A percentile compares a stretch with the other conserved stretches of the same genome.
Evolutionary conservation across 2,329 filamentous ascomycete species (phyloP).

Genomic region (Claviceps fusiformis): DNA sequence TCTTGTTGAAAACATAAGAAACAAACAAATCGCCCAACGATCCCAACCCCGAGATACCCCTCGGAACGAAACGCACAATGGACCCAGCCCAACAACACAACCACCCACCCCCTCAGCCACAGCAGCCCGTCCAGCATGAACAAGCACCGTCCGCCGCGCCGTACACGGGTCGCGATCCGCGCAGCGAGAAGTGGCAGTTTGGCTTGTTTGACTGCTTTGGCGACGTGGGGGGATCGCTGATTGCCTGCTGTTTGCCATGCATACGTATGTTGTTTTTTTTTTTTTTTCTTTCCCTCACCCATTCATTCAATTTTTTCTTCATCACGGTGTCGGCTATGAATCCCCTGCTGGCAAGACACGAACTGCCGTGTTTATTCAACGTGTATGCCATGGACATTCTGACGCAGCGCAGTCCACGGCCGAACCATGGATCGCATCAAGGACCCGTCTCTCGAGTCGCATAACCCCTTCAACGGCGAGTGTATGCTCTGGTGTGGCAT

Average conservation of each 20-base stretch:
- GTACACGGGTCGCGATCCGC: constrained; percentile 6
- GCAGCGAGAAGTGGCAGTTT: constrained; percentile 23
- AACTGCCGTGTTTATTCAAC: no score
- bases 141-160: neutral
- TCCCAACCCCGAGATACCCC: no score
- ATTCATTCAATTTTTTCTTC: neutral
- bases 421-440: constrained; percentile 30
- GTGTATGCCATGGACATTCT: no score
- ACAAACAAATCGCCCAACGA: neutral
- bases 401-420: constrained; percentile 29
- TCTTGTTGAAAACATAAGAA: no score
- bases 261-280: constrained; percentile 22
- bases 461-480: constrained; percentile 27
- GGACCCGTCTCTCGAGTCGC: constrained; percentile 27
- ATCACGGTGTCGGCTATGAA: neutral
- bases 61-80: no score
- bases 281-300: neutral
- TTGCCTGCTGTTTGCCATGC: constrained; percentile 28
- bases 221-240: constrained; percentile 21
- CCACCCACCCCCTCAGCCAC: neutral
- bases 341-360: no score
- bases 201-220: constrained; percentile 28
- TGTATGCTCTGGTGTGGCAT: constrained; percentile 27
- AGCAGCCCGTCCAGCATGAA: neutral
- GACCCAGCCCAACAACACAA: neutral